Conservation (phyloP, 2,329 filamentous ascomycete genomes). For the Neonectria coccinea region DNA sequence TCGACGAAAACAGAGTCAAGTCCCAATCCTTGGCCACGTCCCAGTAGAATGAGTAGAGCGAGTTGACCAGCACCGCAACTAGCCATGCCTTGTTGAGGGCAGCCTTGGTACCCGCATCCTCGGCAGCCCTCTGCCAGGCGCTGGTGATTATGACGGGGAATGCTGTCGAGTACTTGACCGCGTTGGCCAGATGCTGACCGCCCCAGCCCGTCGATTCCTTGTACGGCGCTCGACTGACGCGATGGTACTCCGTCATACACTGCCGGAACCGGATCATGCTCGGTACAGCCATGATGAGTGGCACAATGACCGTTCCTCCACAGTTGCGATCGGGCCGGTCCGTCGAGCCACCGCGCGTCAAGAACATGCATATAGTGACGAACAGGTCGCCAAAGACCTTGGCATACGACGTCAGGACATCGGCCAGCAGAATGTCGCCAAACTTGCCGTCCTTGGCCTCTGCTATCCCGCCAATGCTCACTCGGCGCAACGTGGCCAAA, state of each 20-base stretch:
- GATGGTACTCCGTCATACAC: conserved; percentile 87
- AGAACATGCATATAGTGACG: conserved; percentile 91
- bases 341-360: conserved; percentile 77
- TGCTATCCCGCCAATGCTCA: conserved; percentile 87
- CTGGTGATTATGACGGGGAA: conserved; percentile 91
- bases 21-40: conserved; percentile 98
- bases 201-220: conserved; percentile 76
- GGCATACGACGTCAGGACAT: conserved; percentile 94
- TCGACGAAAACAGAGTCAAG: conserved; percentile 79
- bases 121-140: conserved; percentile 76
- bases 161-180: conserved; percentile 91
- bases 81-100: conserved; percentile 73
- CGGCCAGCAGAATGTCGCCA: conserved; percentile 91
- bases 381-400: conserved; percentile 93
- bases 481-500: conserved; percentile 78
- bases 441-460: conserved; percentile 92
- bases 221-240: conserved; percentile 71
- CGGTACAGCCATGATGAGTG: conserved; percentile 85
- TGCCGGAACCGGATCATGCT: conserved; percentile 90
- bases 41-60: conserved; percentile 98
- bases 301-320: conserved; percentile 82
- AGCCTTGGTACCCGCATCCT: conserved; percentile 54
- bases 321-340: conserved; percentile 84
- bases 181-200: conserved; percentile 91
- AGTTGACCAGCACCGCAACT: conserved; percentile 81